Percentiles rank a stretch among this genome's conserved stretches.
phyloP scores from a whole-genome alignment of 2,329 filamentous ascomycete genomes.

The Phialocephala sp. region DNA sequence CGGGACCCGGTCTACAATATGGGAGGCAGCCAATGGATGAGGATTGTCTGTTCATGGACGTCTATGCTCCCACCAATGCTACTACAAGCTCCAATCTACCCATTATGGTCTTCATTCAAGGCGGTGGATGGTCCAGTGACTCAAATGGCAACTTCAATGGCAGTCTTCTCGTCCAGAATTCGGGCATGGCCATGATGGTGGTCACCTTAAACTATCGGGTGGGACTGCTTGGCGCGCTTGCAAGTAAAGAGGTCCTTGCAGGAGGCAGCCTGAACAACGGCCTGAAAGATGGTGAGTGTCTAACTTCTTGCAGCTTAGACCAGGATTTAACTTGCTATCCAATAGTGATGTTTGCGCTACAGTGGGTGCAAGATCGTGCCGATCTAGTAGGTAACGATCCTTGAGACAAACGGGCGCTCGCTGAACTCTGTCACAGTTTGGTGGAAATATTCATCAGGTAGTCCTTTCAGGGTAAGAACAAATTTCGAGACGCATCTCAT shows the following conservation, averaged over 20 bases:
- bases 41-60: constrained; percentile 72
- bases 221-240: constrained; percentile 73
- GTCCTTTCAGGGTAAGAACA: constrained; percentile 59
- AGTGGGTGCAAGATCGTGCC: constrained; percentile 22
- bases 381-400: constrained; percentile 4
- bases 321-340: neutral
- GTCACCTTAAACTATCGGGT: constrained; percentile 78
- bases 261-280: constrained; percentile 68
- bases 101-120: constrained; percentile 63
- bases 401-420: neutral
- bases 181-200: constrained; percentile 65
- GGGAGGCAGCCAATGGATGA: constrained; percentile 50
- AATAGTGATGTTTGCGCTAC: constrained; percentile 21
- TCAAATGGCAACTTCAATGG: constrained; percentile 62
- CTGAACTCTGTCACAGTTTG: constrained; percentile 56
- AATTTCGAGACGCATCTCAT: neutral
- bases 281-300: constrained; percentile 21
- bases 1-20: constrained; percentile 22
- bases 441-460: constrained; percentile 69
- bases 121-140: constrained; percentile 61
- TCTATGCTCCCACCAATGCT: constrained; percentile 60
- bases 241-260: constrained; percentile 55
- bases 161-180: constrained; percentile 61
- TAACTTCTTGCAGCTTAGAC: too few species aligned
- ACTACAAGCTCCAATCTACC: constrained; percentile 54